Base-by-base conservation (phyloP, 768 basidiomycete species). In the Trametes coccinea region DNA sequence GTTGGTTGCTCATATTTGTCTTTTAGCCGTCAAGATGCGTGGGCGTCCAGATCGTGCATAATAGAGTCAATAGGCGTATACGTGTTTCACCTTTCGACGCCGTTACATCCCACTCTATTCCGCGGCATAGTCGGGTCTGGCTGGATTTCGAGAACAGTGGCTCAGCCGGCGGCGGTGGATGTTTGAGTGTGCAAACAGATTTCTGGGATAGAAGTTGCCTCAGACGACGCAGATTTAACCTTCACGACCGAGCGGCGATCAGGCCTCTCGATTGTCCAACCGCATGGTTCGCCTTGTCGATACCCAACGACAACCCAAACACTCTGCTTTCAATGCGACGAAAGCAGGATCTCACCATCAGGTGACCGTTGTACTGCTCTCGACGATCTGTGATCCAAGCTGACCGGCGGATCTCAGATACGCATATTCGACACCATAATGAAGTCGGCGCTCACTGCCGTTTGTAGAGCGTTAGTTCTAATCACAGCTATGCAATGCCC, bases 301-400 rank as follows among this genome's bases (percentile, higher is more conserved):
- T 52, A 49, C n/a, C 49, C 49, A 30, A 52, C 61, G 50, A 62
- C 49, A 50, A 45, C 49, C 4, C 33, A 27, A 10, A 49, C 56
- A 41, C 11, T 39, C 46, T 33, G 40, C 27, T 22, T 22, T 40
- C 8, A 48, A 56, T 27, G 49, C 22, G 54, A 53, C 22, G 22
- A 31, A 56, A 37, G 49, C 49, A 58, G 46, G 50, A 54, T n/a
- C 9, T 48, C 14, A 30, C 46, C 61, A 62, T 58, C 61, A 58
- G 61, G 61, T 62, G 56, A 62, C 61, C 44, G 55, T 57, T 40
- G 61, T 57, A 56, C 49, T 37, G 61, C 61, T 53, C 47, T 33
- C 41, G 13, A 14, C 56, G 60, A 61, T 62, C 55, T 57, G 49
- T 62, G 56, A 62, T 62, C 61, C 39, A 52, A 16, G 47, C 48